Conservation (phyloP, 306 rosid genomes). For the Gastrolobium villosum region DNA sequence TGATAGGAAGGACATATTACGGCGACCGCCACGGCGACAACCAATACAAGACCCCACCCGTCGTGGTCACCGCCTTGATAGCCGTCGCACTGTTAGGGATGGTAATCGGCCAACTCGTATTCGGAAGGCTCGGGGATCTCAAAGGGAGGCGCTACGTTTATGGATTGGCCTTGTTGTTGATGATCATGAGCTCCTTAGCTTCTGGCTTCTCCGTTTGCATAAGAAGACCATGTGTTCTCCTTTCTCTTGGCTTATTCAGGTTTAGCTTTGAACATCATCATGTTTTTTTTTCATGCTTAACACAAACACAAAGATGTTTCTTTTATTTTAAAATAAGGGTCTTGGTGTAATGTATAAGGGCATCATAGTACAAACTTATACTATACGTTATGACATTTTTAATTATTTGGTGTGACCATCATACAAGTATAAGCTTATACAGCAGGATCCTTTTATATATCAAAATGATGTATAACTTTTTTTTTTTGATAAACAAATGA, state of each 20-base stretch:
- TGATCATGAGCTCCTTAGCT: conserved; percentile 68
- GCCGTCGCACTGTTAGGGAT: conserved; percentile 66
- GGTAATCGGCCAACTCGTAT: conserved; percentile 65
- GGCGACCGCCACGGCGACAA: not conserved
- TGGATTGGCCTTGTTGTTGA: conserved; percentile 65
- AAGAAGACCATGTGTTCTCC: conserved; percentile 57
- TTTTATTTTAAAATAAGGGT: too few relatives aligned
- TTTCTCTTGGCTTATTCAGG: conserved; percentile 68
- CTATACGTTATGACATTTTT: too few relatives aligned
- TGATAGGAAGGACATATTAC: conserved; percentile 70
- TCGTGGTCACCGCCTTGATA: conserved; percentile 48
- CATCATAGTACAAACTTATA: too few relatives aligned
- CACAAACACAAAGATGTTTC: too few relatives aligned
- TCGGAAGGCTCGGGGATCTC: conserved; percentile 72
- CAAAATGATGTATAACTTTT: too few relatives aligned
- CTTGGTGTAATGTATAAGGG: too few relatives aligned
- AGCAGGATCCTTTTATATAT: too few relatives aligned
- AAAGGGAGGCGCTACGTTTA: conserved; percentile 73
- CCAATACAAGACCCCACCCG: conserved; percentile 13
- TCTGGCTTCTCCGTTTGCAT: conserved; percentile 77
- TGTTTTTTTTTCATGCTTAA: too few relatives aligned
- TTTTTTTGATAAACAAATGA: too few relatives aligned
- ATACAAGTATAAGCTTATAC: too few relatives aligned
- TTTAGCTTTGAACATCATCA: not conserved
- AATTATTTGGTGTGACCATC: too few relatives aligned